These are phyloP conservation scores for Pouteria campechiana DNA, from an alignment of 179 eudicot species.

Conservation along the genomic window DNA sequence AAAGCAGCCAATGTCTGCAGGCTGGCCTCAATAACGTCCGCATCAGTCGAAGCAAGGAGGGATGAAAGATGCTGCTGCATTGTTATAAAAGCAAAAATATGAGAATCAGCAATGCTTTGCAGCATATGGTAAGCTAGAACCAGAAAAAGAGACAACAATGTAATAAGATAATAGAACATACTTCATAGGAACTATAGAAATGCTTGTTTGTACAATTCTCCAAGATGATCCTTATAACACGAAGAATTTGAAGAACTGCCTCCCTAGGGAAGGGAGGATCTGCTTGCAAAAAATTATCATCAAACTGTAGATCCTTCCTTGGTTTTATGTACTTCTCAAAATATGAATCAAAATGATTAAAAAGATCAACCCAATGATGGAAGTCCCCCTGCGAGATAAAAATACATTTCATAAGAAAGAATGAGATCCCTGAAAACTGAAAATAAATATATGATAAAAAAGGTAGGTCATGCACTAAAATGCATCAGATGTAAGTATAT, in stretches of 20 bases:
- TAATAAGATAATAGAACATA: conserved; percentile 10
- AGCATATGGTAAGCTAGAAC: not conserved
- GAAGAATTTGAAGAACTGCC: conserved; percentile 82
- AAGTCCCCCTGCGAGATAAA: conserved; percentile 71
- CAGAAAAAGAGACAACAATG: not conserved
- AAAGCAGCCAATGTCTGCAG: conserved; percentile 88
- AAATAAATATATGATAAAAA: too few species aligned
- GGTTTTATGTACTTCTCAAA: conserved; percentile 79
- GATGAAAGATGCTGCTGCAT: conserved; percentile 87
- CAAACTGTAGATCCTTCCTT: conserved; percentile 84
- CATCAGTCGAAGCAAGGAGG: conserved; percentile 87
- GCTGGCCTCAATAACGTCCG: conserved; percentile 93
- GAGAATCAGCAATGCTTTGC: not conserved
- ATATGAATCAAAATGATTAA: conserved; percentile 85
- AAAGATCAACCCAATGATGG: conserved; percentile 95
- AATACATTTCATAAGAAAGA: too few species aligned
- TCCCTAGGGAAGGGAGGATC: conserved; percentile 95
- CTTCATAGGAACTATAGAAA: conserved; percentile 89
- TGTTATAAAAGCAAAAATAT: conserved; percentile 2
- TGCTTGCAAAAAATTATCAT: conserved; percentile 59
- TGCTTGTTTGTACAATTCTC: conserved; percentile 95
- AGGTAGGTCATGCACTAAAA: too few species aligned
- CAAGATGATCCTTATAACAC: conserved; percentile 72
- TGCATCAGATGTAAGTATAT: not conserved
- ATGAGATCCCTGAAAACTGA: too few species aligned